These are phyloP conservation scores for Kodamaea fungicola DNA, from an alignment of 1,139 yeast genomes.

Conservation along the genomic window DNA sequence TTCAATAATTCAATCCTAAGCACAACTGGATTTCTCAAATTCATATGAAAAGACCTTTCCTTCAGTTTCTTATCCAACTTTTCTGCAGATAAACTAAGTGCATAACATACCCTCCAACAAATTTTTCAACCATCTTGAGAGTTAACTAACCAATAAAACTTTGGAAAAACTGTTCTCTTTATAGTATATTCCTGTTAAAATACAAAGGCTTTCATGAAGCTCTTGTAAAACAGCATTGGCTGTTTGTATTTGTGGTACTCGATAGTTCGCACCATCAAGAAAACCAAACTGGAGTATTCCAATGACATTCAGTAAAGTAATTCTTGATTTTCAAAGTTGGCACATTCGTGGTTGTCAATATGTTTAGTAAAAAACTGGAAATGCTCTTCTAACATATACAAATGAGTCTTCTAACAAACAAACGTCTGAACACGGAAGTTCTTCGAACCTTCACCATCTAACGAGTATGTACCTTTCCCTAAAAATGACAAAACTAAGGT, in stretches of 20 bases:
- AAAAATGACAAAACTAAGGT: slow-evolving; percentile 38
- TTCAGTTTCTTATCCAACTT: slow-evolving; percentile 34
- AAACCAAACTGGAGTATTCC: slow-evolving; percentile 41
- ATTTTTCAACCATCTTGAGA: slow-evolving; percentile 22
- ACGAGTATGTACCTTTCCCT: slow-evolving; percentile 58
- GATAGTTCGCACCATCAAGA: slow-evolving; percentile 30
- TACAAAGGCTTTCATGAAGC: slow-evolving; percentile 31
- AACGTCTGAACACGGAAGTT: slow-evolving; percentile 58
- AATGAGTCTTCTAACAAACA: slow-evolving; percentile 52
- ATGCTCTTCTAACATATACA: slow-evolving; percentile 45
- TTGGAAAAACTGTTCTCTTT: slow-evolving; percentile 26
- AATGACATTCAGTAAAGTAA: slow-evolving; percentile 37
- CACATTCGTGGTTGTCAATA: slow-evolving; percentile 20
- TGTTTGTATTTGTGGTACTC: slow-evolving; percentile 16
- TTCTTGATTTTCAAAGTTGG: slow-evolving; percentile 33
- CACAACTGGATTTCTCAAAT: slow-evolving; percentile 38
- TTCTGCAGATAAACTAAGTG: slow-evolving; percentile 23
- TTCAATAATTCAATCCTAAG: slow-evolving; percentile 44
- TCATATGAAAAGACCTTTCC: slow-evolving; percentile 41
- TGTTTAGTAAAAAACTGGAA: slow-evolving; percentile 35
- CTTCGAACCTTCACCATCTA: slow-evolving; percentile 55
- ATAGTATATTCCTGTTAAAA: slow-evolving; percentile 27
- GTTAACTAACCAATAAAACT: slow-evolving; percentile 24
- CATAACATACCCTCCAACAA: slow-evolving; percentile 31
- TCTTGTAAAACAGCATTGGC: slow-evolving; percentile 22